Evolutionary conservation across 257 asterid genomes (phyloP).

Genomic region (Solanum chiquidenum): DNA sequence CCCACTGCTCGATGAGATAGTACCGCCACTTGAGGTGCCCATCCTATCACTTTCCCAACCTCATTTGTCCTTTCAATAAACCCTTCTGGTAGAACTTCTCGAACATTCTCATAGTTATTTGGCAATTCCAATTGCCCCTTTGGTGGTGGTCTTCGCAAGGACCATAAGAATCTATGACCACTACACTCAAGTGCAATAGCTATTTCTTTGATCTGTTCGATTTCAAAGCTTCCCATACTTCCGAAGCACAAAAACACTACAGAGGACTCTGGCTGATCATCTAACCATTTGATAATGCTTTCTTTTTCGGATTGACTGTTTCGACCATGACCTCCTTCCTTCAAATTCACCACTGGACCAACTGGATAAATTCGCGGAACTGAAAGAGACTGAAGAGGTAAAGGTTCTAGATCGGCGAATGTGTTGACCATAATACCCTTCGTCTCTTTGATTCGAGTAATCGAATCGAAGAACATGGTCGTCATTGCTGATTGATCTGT

Average conservation of each 20-base stretch:
- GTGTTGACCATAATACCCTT: conserved; percentile 38
- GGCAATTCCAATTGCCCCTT: neutral
- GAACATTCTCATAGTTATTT: neutral
- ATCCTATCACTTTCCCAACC: conserved; percentile 13
- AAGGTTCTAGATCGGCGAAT: conserved; percentile 27
- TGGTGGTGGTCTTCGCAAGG: conserved; percentile 1
- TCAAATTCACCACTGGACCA: conserved; percentile 25
- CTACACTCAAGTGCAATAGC: conserved; percentile 2
- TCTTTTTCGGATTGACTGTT: neutral
- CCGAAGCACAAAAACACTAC: conserved; percentile 21
- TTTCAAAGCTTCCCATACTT: conserved; percentile 6
- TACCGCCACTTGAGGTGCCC: conserved; percentile 11
- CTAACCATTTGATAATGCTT: conserved; percentile 7
- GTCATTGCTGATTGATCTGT: neutral
- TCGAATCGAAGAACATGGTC: neutral
- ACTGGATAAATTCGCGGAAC: conserved; percentile 24
- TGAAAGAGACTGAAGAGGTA: conserved; percentile 11
- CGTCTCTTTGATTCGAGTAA: neutral
- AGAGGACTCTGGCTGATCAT: conserved; percentile 4
- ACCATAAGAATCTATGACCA: conserved; percentile 11
- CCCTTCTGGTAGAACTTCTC: conserved; percentile 6
- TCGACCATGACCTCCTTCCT: neutral
- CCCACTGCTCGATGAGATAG: conserved; percentile 10
- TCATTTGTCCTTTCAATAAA: conserved; percentile 9
- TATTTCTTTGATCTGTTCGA: conserved; percentile 9